phyloP scores from a whole-genome alignment of 495 filamentous ascomycete genomes.

The Monascus purpureus region DNA sequence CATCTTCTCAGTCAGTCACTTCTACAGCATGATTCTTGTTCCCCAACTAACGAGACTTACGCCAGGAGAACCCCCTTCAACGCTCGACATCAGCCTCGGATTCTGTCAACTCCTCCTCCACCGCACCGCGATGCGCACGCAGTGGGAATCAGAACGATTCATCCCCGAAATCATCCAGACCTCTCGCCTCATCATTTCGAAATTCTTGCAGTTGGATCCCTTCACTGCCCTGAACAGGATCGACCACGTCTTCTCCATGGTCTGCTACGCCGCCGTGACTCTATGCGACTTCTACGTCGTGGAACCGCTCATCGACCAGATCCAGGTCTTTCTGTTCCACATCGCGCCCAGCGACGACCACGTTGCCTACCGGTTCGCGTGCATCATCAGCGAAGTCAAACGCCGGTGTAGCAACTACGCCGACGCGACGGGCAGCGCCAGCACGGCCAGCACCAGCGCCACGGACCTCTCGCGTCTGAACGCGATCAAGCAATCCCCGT shows the following conservation, averaged over 20 bases:
- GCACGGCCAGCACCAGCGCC: no score
- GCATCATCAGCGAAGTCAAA: slow-evolving; percentile 15
- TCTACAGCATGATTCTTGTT: background rate
- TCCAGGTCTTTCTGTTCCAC: slow-evolving; percentile 23
- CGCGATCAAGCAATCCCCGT: no score
- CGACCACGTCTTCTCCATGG: slow-evolving; percentile 25
- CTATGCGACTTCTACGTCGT: slow-evolving; percentile 25
- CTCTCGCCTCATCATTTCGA: slow-evolving; percentile 22
- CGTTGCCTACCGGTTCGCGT: slow-evolving; percentile 22
- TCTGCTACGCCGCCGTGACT: slow-evolving; percentile 26
- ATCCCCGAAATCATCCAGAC: slow-evolving; percentile 17
- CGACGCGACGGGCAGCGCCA: no score
- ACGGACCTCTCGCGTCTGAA: no score
- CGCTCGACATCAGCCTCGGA: slow-evolving; percentile 23
- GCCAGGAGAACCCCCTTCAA: slow-evolving; percentile 19
- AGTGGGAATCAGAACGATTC: slow-evolving; percentile 16
- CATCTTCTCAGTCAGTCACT: slow-evolving; percentile 18
- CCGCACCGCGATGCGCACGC: slow-evolving; percentile 17
- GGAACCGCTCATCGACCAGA: slow-evolving; percentile 24
- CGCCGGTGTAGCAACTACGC: slow-evolving; percentile 15
- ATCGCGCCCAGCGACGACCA: slow-evolving; percentile 24
- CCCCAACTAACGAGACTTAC: slow-evolving; percentile 4
- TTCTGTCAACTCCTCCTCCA: slow-evolving; percentile 28
- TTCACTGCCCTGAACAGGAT: slow-evolving; percentile 17
- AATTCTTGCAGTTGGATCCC: slow-evolving; percentile 21